Percentiles rank a stretch among this genome's conserved stretches.
phyloP scores from a whole-genome alignment of 495 filamentous ascomycete species.

The Evansstolkia leycettana region DNA sequence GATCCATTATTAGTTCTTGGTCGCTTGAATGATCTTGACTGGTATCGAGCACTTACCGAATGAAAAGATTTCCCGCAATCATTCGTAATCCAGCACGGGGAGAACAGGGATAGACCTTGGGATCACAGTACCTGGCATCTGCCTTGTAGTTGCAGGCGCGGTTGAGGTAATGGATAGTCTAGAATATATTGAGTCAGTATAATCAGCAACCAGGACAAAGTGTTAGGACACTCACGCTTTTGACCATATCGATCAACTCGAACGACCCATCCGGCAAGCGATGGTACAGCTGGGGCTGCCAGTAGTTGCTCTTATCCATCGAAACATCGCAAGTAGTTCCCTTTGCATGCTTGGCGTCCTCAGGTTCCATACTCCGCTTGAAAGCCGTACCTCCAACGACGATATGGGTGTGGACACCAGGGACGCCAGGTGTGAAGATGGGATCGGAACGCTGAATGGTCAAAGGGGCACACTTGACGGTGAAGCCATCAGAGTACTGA shows the following conservation, averaged over 20 bases:
- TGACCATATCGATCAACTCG: conserved; percentile 9
- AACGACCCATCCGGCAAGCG: conserved; percentile 47
- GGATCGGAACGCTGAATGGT: conserved; percentile 43
- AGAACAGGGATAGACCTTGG: conserved; percentile 3
- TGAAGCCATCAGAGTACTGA: conserved; percentile 11
- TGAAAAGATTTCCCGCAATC: conserved; percentile 49
- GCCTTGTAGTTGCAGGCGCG: conserved; percentile 13
- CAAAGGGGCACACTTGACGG: conserved; percentile 11
- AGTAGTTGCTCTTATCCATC: conserved; percentile 65
- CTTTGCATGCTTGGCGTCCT: conserved; percentile 41
- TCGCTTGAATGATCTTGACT: no score
- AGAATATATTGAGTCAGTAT: no score
- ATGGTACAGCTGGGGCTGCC: conserved; percentile 64
- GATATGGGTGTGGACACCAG: conserved; percentile 55
- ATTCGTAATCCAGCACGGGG: conserved; percentile 58
- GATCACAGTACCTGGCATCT: conserved; percentile 3
- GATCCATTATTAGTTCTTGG: no score
- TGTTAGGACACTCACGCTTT: conserved; percentile 2
- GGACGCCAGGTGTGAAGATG: conserved; percentile 43
- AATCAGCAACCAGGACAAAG: no score
- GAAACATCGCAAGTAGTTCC: conserved; percentile 56
- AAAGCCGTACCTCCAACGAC: conserved; percentile 68
- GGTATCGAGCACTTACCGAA: conserved; percentile 3
- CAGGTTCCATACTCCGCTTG: conserved; percentile 44
- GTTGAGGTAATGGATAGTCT: conserved; percentile 14